phyloP scores from a whole-genome alignment of 78 protist species.

The Planoprotostelium fungivorum region DNA sequence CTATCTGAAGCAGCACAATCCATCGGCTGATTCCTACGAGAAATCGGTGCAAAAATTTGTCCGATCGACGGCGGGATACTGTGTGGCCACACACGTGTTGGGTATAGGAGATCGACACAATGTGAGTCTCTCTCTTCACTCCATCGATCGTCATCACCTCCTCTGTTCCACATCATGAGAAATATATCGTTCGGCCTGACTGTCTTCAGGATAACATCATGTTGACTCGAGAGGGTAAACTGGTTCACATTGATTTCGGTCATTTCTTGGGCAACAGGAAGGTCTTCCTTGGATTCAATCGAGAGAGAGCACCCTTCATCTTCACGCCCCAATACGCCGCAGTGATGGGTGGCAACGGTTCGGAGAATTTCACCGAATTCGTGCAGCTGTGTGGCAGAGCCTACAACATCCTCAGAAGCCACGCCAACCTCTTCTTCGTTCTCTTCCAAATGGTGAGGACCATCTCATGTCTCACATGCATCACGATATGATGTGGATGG shows the following conservation, averaged over 20 bases:
- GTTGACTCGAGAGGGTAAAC: neutral
- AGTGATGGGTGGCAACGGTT: slow-evolving; percentile 67
- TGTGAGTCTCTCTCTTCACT: slow-evolving; percentile 86
- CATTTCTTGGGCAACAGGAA: slow-evolving; percentile 83
- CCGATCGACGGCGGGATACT: slow-evolving; percentile 91
- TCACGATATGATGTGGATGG: slow-evolving; percentile 3
- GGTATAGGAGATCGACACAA: slow-evolving; percentile 97
- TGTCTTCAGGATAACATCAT: neutral
- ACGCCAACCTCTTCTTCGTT: slow-evolving; percentile 76
- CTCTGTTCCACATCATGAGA: slow-evolving; percentile 68
- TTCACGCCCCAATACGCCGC: slow-evolving; percentile 83
- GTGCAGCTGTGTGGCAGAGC: slow-evolving; percentile 69
- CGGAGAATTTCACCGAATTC: slow-evolving; percentile 50
- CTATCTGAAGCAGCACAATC: slow-evolving; percentile 70
- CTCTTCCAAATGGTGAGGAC: slow-evolving; percentile 65
- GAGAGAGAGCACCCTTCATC: slow-evolving; percentile 97
- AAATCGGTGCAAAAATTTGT: slow-evolving; percentile 77
- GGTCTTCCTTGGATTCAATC: slow-evolving; percentile 74
- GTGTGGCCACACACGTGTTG: slow-evolving; percentile 92
- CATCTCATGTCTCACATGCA: neutral
- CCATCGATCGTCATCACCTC: slow-evolving; percentile 60
- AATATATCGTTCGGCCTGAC: slow-evolving; percentile 47
- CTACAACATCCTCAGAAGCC: slow-evolving; percentile 71
- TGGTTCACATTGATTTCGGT: slow-evolving; percentile 80
- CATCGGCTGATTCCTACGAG: slow-evolving; percentile 21